phyloP scores from a whole-genome alignment of 176 grass and related monocot genomes.

The Zoysia japonica region DNA sequence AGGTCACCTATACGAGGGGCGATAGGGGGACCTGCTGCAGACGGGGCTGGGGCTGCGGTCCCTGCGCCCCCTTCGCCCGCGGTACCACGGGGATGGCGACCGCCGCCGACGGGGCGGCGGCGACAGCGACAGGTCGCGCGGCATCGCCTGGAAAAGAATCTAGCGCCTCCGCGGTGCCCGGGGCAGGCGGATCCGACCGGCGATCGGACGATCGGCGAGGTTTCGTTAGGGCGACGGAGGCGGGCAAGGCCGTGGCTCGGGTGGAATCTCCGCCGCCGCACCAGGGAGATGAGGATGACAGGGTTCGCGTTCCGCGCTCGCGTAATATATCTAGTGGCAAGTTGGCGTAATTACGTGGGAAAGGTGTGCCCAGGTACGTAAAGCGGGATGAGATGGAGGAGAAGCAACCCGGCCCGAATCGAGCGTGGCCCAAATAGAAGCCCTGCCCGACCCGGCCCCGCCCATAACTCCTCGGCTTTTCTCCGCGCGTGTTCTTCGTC shows the following conservation, averaged over 20 bases:
- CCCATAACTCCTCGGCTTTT: neutral
- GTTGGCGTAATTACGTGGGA: neutral
- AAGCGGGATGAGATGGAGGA: neutral
- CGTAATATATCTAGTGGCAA: slow-evolving; percentile 6
- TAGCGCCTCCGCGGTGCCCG: neutral
- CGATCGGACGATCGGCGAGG: neutral
- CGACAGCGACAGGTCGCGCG: slow-evolving; percentile 68
- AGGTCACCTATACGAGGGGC: slow-evolving; percentile 87
- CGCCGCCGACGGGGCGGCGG: slow-evolving; percentile 65
- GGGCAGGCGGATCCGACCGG: neutral
- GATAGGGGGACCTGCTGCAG: slow-evolving; percentile 90
- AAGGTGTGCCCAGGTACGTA: neutral
- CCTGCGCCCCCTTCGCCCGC: slow-evolving; percentile 60
- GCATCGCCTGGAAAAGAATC: slow-evolving; percentile 41
- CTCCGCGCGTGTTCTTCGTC: neutral
- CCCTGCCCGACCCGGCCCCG: neutral
- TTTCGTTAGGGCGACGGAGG: neutral
- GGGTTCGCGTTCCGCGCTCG: neutral
- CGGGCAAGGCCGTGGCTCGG: neutral
- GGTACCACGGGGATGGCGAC: slow-evolving; percentile 70
- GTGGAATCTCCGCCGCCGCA: slow-evolving; percentile 28
- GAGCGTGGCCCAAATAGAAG: neutral
- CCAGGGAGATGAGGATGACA: neutral
- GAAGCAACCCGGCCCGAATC: neutral
- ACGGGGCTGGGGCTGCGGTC: slow-evolving; percentile 66